Conservation (phyloP, 192 early-diverging fungal genomes). For the Tieghemiomyces parasiticus region DNA sequence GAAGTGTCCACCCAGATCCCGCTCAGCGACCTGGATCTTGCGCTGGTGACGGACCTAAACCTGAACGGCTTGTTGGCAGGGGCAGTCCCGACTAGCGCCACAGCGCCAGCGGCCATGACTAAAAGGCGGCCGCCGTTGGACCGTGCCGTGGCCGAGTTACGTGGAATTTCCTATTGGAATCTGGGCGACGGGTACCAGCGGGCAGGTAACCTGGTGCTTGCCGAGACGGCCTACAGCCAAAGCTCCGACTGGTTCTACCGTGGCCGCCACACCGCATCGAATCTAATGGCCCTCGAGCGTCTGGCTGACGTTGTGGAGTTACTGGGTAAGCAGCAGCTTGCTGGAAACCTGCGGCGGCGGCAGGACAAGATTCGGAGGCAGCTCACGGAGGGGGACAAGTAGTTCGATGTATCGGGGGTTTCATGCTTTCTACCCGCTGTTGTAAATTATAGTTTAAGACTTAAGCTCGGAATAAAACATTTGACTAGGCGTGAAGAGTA, state of each 20-base stretch:
- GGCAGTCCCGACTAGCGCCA: background rate
- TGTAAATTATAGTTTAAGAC: too few relatives aligned
- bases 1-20: background rate
- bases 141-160: background rate
- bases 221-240: conserved; percentile 5
- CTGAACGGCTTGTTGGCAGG: background rate
- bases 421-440: too few relatives aligned
- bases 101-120: background rate
- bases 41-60: background rate
- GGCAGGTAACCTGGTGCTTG: background rate
- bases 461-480: too few relatives aligned
- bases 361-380: background rate
- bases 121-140: background rate
- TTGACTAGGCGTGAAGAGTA: too few relatives aligned
- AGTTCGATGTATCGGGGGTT: too few relatives aligned
- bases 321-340: background rate
- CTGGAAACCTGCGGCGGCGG: background rate
- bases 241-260: conserved; percentile 5
- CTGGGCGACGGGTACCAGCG: conserved; percentile 1
- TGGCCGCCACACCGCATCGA: background rate
- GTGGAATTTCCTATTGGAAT: conserved; percentile 6
- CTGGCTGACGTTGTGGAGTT: background rate
- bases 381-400: too few relatives aligned
- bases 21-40: background rate
- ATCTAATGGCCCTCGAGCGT: background rate